These are phyloP conservation scores for Aspergillus nomiae DNA, from an alignment of 2,329 filamentous ascomycete genomes.

Conservation along the genomic window DNA sequence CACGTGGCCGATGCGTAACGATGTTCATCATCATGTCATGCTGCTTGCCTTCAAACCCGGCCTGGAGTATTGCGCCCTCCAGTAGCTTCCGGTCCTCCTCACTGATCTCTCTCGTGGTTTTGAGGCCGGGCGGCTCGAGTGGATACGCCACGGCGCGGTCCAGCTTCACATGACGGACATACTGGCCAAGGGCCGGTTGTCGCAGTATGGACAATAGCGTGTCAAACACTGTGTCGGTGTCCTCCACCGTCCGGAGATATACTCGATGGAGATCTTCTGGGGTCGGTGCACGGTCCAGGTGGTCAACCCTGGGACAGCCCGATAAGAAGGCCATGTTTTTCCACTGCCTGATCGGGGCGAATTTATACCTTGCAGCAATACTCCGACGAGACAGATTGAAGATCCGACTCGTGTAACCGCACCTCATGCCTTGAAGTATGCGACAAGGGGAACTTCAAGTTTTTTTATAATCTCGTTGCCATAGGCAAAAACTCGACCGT, in stretches of 20 bases:
- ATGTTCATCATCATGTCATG: background rate
- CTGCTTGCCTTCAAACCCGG: background rate
- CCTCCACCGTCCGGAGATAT: background rate
- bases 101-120: background rate
- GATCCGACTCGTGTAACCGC: background rate
- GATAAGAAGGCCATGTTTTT: background rate
- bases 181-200: background rate
- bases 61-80: background rate
- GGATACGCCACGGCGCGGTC: background rate
- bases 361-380: background rate
- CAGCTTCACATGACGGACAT: background rate
- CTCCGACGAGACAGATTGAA: background rate
- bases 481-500: too few species aligned
- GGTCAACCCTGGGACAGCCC: background rate
- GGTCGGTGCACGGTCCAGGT: background rate
- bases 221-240: background rate
- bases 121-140: background rate
- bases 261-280: background rate
- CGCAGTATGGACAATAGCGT: background rate
- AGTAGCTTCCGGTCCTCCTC: background rate
- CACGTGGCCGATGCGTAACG: background rate
- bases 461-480: too few species aligned
- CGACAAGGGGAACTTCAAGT: too few species aligned
- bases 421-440: background rate
- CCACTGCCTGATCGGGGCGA: background rate